phyloP scores from a whole-genome alignment of 257 asterid species.

The Scutellaria barbata region DNA sequence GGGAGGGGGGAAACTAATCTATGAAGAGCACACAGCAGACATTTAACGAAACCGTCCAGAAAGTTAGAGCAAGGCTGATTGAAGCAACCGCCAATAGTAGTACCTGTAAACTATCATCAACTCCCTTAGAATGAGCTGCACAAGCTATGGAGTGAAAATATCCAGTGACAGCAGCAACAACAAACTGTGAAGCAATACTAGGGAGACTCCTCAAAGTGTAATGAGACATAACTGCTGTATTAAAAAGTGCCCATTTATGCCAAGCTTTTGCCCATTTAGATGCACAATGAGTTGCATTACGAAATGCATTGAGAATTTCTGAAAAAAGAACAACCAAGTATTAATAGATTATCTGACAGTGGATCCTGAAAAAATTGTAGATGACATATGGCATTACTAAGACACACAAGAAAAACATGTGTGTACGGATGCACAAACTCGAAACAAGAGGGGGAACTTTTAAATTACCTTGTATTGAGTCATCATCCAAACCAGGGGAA shows the following conservation, averaged over 20 bases:
- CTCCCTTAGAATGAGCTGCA: conserved; percentile 97
- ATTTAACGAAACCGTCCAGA: conserved; percentile 20
- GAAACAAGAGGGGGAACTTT: conserved; percentile 18
- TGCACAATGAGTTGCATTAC: conserved; percentile 84
- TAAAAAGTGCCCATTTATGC: conserved; percentile 99
- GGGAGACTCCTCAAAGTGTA: conserved; percentile 78
- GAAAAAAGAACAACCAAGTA: conserved; percentile 39
- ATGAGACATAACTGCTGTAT: conserved; percentile 99
- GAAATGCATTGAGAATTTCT: conserved; percentile 91
- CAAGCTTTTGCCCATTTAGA: conserved; percentile 95
- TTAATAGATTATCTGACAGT: conserved; percentile 33
- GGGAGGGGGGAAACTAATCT: neutral
- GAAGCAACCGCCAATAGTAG: neutral
- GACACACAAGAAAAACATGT: neutral
- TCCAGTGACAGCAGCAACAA: conserved; percentile 96
- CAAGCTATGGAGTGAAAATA: conserved; percentile 99
- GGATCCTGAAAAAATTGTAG: conserved; percentile 26
- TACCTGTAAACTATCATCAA: conserved; percentile 98
- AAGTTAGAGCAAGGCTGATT: neutral
- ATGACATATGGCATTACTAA: conserved; percentile 16
- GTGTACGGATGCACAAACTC: neutral
- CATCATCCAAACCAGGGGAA: conserved; percentile 89
- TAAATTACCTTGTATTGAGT: conserved; percentile 78
- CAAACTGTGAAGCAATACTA: conserved; percentile 73
- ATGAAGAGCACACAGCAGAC: neutral